phyloP scores from a whole-genome alignment of 2,329 filamentous ascomycete species.

The Colletotrichum graminicola region DNA sequence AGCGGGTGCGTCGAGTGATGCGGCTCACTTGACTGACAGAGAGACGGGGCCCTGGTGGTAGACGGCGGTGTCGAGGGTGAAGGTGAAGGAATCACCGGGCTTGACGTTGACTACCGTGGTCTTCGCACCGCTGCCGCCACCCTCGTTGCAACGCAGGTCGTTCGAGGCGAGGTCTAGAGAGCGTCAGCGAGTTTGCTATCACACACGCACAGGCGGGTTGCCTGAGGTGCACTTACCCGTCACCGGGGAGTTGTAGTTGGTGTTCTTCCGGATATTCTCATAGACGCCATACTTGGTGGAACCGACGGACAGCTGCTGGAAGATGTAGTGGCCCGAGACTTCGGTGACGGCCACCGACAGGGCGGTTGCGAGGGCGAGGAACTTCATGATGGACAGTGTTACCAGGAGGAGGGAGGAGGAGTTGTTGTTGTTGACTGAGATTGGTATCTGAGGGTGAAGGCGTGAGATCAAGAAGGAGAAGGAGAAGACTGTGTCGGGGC shows the following conservation, averaged over 20 bases:
- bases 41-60: conserved; percentile 56
- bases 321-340: conserved; percentile 48
- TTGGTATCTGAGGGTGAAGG: not conserved
- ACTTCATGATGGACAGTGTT: conserved; percentile 27
- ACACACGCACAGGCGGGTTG: too few species aligned
- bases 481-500: not conserved
- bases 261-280: conserved; percentile 53
- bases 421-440: not conserved
- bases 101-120: conserved; percentile 51
- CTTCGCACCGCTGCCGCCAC: conserved; percentile 47
- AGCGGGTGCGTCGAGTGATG: not conserved
- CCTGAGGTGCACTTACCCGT: conserved; percentile 42
- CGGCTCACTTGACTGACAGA: conserved; percentile 45
- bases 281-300: conserved; percentile 46
- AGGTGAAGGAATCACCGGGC: conserved; percentile 53
- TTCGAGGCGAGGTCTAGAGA: conserved; percentile 51
- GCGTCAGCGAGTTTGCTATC: not conserved
- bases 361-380: conserved; percentile 25
- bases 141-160: conserved; percentile 55
- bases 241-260: conserved; percentile 54
- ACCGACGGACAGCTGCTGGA: conserved; percentile 48
- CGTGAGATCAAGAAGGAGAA: not conserved
- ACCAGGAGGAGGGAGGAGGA: not conserved
- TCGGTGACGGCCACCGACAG: conserved; percentile 28
- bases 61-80: conserved; percentile 54